Percentiles rank a stretch among this genome's conserved stretches.
phyloP scores from a whole-genome alignment of 352 stramenopile species.

The Pelagophyceae sp. region DNA sequence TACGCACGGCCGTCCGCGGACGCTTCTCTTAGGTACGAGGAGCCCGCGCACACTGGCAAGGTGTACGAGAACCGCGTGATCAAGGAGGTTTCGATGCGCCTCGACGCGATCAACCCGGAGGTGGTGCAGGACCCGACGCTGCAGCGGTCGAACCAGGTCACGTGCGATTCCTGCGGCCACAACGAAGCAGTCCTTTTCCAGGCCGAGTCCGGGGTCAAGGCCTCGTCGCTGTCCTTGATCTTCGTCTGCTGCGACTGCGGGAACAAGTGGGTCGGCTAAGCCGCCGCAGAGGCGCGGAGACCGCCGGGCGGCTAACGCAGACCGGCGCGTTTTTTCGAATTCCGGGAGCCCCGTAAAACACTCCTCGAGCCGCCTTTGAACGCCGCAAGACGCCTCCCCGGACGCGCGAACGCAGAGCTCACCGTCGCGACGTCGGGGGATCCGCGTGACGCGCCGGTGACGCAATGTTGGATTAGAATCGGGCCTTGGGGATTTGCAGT shows the following conservation, averaged over 20 bases:
- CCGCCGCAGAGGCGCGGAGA: no score
- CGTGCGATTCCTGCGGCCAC: background rate
- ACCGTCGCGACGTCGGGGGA: no score
- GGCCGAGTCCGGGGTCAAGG: slow-evolving; percentile 10
- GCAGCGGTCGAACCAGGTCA: background rate
- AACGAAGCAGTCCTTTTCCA: slow-evolving; percentile 16
- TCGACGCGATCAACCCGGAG: slow-evolving; percentile 14
- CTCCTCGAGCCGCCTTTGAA: no score
- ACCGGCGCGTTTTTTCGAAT: no score
- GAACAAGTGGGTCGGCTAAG: slow-evolving; percentile 17
- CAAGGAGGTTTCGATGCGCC: slow-evolving; percentile 17
- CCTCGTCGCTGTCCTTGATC: background rate
- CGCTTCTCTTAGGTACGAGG: slow-evolving; percentile 4
- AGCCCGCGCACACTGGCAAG: slow-evolving; percentile 10
- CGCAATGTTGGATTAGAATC: no score
- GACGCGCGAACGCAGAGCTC: no score
- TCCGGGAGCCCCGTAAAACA: no score
- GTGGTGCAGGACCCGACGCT: slow-evolving; percentile 17
- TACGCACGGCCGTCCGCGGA: background rate
- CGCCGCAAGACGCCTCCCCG: no score
- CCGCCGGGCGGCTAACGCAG: no score
- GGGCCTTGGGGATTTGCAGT: no score
- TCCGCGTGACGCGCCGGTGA: no score
- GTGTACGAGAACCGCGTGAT: slow-evolving; percentile 18
- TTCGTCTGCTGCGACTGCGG: slow-evolving; percentile 14